Evolutionary conservation across 163 green algal species (phyloP), one percentile per base, ranked within the genome.

Genomic region (Chlamydomonas reinhardtii): DNA sequence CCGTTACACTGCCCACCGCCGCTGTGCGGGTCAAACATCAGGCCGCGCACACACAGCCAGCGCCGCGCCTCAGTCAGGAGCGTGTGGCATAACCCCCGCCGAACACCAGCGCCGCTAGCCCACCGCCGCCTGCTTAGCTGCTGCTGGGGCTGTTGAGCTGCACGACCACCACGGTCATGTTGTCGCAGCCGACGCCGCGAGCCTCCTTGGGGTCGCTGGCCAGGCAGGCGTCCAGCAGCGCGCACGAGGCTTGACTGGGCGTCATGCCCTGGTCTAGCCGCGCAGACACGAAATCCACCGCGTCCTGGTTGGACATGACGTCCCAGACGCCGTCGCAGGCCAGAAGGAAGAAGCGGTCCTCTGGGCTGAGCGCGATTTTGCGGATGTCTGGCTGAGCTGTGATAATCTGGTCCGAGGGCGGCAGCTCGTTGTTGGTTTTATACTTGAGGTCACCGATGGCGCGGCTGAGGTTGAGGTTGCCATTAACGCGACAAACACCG

Each of bases 401-500:
- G 84, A 99, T 98, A 91, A 99, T 98, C 69, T 93, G 94, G 34
- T 95, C 94, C 86, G 91, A 91, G 5, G 90, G 68, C 9, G 88
- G 80, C 65, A 98, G 89, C 65, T 95, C 84, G 11, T 73, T 76
- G 89, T 98, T 99, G 72, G 83, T 85, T 93, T 99, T 99, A 91
- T 99, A 99, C 87, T 97, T 96, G 71, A 99, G 94, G 86, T 99
- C 98, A 1, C 97, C 97, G 86, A 99, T 99, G 0, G 98, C 98
- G 32, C 98, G 93, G 14, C 94, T 98, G 83, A 99, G 93, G 89
- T 99, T 99, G 12, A 99, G 94, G 86, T 98, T 98, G 88, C 97
- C 98, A 82, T 99, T 99, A 0, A 99, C 98, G n/a, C 97, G 92
- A 61, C 93, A 96, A 52, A 98, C 96, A 29, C 92, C 89, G 22